Conservation (phyloP, 116 monocot genomes). For the Posidonia oceanica region DNA sequence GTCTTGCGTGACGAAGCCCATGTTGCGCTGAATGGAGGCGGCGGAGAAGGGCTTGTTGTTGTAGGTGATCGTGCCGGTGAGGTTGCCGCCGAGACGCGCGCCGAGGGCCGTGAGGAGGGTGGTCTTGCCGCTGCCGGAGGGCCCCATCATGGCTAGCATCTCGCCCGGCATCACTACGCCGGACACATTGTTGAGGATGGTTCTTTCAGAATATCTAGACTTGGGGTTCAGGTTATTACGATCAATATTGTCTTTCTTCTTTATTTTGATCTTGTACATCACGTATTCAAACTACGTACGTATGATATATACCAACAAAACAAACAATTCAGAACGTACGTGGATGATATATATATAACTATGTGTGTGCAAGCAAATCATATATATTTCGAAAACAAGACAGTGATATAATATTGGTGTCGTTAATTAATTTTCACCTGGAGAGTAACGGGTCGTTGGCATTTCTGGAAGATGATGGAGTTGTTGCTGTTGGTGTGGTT, state of each 20-base stretch:
- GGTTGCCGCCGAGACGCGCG: slow-evolving; percentile 21
- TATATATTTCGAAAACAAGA: too few relatives aligned
- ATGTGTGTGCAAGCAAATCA: too few relatives aligned
- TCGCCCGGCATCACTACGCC: slow-evolving; percentile 37
- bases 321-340: not conserved
- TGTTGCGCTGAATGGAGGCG: slow-evolving; percentile 18
- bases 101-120: slow-evolving; percentile 52
- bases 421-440: not conserved
- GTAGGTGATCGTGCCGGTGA: slow-evolving; percentile 37
- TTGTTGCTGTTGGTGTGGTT: not conserved
- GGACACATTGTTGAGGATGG: slow-evolving; percentile 29
- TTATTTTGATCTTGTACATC: slow-evolving; percentile 9
- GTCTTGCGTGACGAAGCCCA: slow-evolving; percentile 54
- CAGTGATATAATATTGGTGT: not conserved
- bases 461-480: not conserved
- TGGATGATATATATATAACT: too few relatives aligned
- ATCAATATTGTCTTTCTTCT: not conserved
- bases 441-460: not conserved
- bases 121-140: slow-evolving; percentile 58
- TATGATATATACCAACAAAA: not conserved
- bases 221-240: not conserved
- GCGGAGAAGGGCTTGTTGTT: slow-evolving; percentile 29
- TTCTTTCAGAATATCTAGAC: slow-evolving; percentile 5
- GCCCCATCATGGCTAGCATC: slow-evolving; percentile 58
- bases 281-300: slow-evolving; percentile 4